phyloP scores from a whole-genome alignment of 305 asterid species.

The Rubia balearica region DNA sequence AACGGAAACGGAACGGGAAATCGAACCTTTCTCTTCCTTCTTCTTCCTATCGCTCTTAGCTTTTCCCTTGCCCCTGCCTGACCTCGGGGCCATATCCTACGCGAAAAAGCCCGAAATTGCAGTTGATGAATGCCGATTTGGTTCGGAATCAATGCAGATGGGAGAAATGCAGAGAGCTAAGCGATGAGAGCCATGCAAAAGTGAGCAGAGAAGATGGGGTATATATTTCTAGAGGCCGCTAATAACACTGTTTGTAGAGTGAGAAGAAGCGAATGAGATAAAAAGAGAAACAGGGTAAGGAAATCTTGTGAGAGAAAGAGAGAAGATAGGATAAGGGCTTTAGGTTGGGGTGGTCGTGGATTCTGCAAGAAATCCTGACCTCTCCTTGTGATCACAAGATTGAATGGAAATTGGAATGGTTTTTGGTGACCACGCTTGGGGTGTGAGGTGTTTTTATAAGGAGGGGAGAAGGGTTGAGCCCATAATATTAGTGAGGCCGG shows the following conservation, averaged over 20 bases:
- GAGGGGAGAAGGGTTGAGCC: neutral
- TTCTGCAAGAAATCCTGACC: conserved; percentile 57
- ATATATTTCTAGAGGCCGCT: neutral
- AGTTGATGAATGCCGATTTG: neutral
- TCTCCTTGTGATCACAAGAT: conserved; percentile 34
- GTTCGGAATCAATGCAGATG: too few relatives aligned
- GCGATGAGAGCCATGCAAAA: conserved; percentile 29
- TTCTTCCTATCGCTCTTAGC: conserved; percentile 60
- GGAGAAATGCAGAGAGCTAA: neutral
- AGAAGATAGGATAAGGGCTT: conserved; percentile 64
- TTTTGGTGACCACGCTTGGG: conserved; percentile 16
- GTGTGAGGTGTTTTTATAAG: conserved; percentile 17
- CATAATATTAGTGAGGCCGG: conserved; percentile 7
- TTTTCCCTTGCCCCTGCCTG: conserved; percentile 57
- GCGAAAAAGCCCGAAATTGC: neutral
- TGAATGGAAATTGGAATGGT: conserved; percentile 13
- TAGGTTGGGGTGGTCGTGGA: conserved; percentile 29
- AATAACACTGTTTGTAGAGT: neutral
- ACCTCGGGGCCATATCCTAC: conserved; percentile 75
- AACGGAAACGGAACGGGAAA: neutral
- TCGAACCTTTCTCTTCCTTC: conserved; percentile 69
- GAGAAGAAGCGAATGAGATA: conserved; percentile 2
- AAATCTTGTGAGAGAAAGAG: conserved; percentile 24
- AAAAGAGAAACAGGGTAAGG: conserved; percentile 18
- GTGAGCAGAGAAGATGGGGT: neutral